Evolutionary conservation across 176 grass and related monocot genomes (phyloP).

Genomic region (Carex scoparia): DNA sequence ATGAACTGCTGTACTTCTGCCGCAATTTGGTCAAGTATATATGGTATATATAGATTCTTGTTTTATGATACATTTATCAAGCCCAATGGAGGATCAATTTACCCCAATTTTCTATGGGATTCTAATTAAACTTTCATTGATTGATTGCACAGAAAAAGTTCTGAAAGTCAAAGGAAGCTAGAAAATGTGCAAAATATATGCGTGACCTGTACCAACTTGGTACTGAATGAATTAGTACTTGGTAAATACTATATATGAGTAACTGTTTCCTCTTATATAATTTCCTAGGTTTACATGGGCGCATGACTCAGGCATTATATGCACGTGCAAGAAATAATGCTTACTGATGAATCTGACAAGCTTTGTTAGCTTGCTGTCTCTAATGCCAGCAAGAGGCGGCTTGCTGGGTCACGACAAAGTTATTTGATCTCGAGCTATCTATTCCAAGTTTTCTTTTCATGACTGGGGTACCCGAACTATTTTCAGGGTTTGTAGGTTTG

Average conservation of each 20-base stretch:
- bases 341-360: conserved; percentile 39
- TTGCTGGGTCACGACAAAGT: conserved; percentile 31
- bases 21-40: conserved; percentile 20
- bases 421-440: neutral
- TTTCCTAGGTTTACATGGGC: conserved; percentile 65
- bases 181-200: neutral
- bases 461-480: too few relatives aligned
- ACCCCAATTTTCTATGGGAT: neutral
- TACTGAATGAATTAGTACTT: neutral
- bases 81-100: neutral
- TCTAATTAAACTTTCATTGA: neutral
- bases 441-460: neutral
- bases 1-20: conserved; percentile 97
- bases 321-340: conserved; percentile 40
- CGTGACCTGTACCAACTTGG: neutral
- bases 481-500: too few relatives aligned
- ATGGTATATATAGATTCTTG: neutral
- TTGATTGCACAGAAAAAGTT: neutral
- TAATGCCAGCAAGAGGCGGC: conserved; percentile 74
- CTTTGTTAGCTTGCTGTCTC: conserved; percentile 68
- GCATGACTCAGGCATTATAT: conserved; percentile 74
- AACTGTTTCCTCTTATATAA: neutral
- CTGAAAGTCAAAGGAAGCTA: neutral
- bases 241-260: neutral
- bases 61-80: neutral